Percentiles rank a stretch among this genome's conserved stretches.
Conservation (phyloP, 371 early-diverging fungal species). For the Gilbertella persicaria region DNA sequence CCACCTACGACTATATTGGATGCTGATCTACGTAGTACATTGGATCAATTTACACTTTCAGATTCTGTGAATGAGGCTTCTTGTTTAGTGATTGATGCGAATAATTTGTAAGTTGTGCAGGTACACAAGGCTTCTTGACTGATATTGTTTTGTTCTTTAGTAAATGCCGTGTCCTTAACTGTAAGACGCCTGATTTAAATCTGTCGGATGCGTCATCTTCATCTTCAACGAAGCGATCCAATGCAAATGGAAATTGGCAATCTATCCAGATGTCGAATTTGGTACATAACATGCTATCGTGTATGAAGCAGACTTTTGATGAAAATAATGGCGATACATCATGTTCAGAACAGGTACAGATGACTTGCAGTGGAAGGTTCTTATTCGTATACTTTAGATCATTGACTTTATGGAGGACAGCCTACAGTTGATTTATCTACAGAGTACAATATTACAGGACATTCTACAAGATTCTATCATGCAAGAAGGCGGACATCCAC, state of each 20-base stretch:
- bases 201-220: conserved; percentile 2
- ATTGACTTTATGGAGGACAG: conserved; percentile 37
- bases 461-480: conserved; percentile 25
- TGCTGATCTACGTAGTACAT: conserved; percentile 52
- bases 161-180: conserved; percentile 39
- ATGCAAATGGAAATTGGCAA: conserved; percentile 23
- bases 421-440: conserved; percentile 42
- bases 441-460: conserved; percentile 45
- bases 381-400: background rate
- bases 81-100: conserved; percentile 60
- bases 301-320: conserved; percentile 30
- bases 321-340: conserved; percentile 15
- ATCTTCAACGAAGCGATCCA: background rate
- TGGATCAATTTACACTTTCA: conserved; percentile 44
- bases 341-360: conserved; percentile 34
- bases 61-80: conserved; percentile 48
- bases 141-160: conserved; percentile 8
- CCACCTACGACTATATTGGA: conserved; percentile 54
- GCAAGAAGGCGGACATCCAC: conserved; percentile 10
- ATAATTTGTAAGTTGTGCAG: conserved; percentile 37
- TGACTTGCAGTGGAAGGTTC: background rate
- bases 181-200: conserved; percentile 17
- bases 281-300: conserved; percentile 27
- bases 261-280: conserved; percentile 28
- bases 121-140: background rate